Percentiles rank a stretch among this genome's conserved stretches.
phyloP scores from a whole-genome alignment of 2,329 filamentous ascomycete species.

The Trichophaea hybrida region DNA sequence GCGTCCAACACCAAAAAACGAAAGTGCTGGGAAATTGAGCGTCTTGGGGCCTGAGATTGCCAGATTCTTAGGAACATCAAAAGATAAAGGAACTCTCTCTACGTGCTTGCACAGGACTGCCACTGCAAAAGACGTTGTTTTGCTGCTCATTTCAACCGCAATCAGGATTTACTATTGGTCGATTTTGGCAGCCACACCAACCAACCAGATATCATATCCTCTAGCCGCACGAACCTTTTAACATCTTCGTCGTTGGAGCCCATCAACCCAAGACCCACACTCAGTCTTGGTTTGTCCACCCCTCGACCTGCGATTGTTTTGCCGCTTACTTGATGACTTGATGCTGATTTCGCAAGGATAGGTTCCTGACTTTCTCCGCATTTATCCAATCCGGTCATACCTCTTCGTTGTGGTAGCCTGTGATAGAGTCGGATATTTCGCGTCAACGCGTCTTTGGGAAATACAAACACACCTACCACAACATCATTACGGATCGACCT shows the following conservation, averaged over 20 bases:
- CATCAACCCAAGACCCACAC: not conserved
- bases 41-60: not conserved
- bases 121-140: not conserved
- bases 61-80: not conserved
- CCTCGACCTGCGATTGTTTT: slow-evolving; percentile 5
- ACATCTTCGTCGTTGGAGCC: not conserved
- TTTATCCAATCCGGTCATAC: slow-evolving; percentile 22
- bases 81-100: slow-evolving; percentile 5
- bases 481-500: not conserved
- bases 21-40: not conserved
- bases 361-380: slow-evolving; percentile 24
- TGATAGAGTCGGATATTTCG: not conserved
- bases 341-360: slow-evolving; percentile 22
- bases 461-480: not conserved
- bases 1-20: not conserved
- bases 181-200: not conserved
- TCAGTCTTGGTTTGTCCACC: not conserved
- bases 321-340: slow-evolving; percentile 22
- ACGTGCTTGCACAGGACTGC: slow-evolving; percentile 3
- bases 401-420: slow-evolving; percentile 9
- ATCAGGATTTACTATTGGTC: slow-evolving; percentile 1
- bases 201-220: not conserved
- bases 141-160: not conserved
- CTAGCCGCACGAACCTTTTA: not conserved
- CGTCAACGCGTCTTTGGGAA: not conserved